phyloP scores from a whole-genome alignment of 176 grass and related monocot species.

The Cocos nucifera region DNA sequence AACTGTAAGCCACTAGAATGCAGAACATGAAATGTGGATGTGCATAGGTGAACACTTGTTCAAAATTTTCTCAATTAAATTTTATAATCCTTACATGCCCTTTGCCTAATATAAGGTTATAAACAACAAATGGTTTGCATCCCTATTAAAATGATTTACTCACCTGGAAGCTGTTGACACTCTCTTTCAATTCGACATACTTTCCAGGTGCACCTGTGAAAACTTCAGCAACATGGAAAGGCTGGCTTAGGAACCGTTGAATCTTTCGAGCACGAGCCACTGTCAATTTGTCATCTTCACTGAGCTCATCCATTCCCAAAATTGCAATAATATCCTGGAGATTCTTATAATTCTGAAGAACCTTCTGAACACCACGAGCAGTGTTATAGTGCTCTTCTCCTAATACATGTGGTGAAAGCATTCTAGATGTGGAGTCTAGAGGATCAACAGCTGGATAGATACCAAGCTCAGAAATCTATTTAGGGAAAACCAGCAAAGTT shows the following conservation, averaged over 20 bases:
- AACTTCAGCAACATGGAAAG: conserved; percentile 96
- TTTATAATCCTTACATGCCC: too few species aligned
- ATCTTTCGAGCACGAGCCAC: conserved; percentile 92
- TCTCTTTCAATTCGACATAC: conserved; percentile 90
- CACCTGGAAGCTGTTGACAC: conserved; percentile 83
- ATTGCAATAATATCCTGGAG: conserved; percentile 99
- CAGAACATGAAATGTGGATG: too few species aligned
- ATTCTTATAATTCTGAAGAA: conserved; percentile 99
- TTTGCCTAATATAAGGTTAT: too few species aligned
- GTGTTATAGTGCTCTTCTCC: conserved; percentile 90
- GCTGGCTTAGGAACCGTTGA: conserved; percentile 87
- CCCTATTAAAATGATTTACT: background rate
- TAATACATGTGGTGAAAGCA: conserved; percentile 84
- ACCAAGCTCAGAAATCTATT: conserved; percentile 89
- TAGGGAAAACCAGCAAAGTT: conserved; percentile 9
- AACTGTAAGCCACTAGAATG: too few species aligned
- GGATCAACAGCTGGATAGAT: conserved; percentile 92
- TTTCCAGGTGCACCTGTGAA: conserved; percentile 97
- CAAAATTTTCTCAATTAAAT: too few species aligned
- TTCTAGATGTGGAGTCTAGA: conserved; percentile 87
- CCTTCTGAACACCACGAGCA: conserved; percentile 97
- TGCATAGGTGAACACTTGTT: too few species aligned
- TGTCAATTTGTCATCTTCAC: conserved; percentile 89
- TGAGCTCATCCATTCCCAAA: conserved; percentile 96
- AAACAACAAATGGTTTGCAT: too few species aligned